These are phyloP conservation scores for Monosporascus sp. DNA, from an alignment of 2,329 filamentous ascomycete species.

Conservation along the genomic window DNA sequence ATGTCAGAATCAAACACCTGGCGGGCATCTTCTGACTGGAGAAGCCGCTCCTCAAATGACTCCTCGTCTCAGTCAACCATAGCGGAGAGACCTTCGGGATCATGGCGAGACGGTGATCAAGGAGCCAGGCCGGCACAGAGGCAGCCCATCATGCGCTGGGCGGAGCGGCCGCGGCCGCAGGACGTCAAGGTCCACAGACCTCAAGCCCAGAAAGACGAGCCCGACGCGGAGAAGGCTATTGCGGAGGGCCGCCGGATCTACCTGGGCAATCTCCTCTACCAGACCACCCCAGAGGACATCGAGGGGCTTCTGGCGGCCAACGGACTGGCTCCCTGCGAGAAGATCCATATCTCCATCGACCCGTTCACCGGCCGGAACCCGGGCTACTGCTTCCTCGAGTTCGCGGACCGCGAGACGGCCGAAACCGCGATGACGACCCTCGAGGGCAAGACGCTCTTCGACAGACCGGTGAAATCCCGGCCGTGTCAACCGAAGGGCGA, in stretches of 20 bases:
- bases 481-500: slow-evolving; percentile 54
- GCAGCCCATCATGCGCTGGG: neutral
- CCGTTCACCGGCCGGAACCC: slow-evolving; percentile 64
- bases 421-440: slow-evolving; percentile 52
- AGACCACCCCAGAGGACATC: slow-evolving; percentile 37
- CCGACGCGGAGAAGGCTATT: slow-evolving; percentile 16
- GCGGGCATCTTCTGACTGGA: slow-evolving; percentile 10
- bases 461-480: slow-evolving; percentile 58
- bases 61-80: neutral
- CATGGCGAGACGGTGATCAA: neutral
- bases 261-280: slow-evolving; percentile 58
- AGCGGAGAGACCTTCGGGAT: neutral
- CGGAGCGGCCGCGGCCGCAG: neutral
- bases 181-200: slow-evolving; percentile 1
- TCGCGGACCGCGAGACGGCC: slow-evolving; percentile 52
- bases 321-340: slow-evolving; percentile 36
- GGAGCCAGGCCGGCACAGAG: neutral
- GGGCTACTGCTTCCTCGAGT: slow-evolving; percentile 71
- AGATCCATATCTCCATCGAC: slow-evolving; percentile 65
- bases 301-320: slow-evolving; percentile 27
- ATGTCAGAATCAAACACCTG: slow-evolving; percentile 10
- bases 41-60: neutral
- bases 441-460: slow-evolving; percentile 48
- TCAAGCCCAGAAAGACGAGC: slow-evolving; percentile 3
- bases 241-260: slow-evolving; percentile 47